A percentile compares a stretch with the other conserved stretches of the same genome.
Evolutionary conservation across 2,329 filamentous ascomycete species (phyloP).

Genomic region (Xylariomycetidae sp.): DNA sequence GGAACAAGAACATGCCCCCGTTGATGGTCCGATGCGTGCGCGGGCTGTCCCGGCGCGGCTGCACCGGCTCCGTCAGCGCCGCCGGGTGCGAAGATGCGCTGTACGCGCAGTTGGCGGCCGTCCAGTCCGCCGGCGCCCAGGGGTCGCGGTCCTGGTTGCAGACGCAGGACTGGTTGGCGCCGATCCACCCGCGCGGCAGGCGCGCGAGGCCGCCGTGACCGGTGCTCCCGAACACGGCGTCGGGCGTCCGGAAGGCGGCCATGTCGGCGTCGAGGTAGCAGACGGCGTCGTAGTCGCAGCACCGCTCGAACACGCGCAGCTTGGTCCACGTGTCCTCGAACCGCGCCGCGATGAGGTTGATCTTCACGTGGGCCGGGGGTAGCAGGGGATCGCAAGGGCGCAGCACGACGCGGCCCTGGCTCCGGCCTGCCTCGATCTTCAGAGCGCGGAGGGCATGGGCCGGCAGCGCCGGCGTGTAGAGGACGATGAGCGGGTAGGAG

Average conservation of each 20-base stretch:
- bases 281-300: slow-evolving; percentile 31
- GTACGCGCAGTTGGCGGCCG: slow-evolving; percentile 42
- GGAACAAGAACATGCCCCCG: slow-evolving; percentile 46
- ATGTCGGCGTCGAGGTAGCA: slow-evolving; percentile 52
- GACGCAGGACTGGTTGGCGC: slow-evolving; percentile 46
- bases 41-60: slow-evolving; percentile 15
- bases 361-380: slow-evolving; percentile 27
- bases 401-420: slow-evolving; percentile 31
- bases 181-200: slow-evolving; percentile 38
- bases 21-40: slow-evolving; percentile 45
- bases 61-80: slow-evolving; percentile 28
- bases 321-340: slow-evolving; percentile 53
- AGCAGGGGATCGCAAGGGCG: slow-evolving; percentile 35
- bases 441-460: slow-evolving; percentile 35
- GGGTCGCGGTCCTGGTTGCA: slow-evolving; percentile 46
- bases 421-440: slow-evolving; percentile 32
- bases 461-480: slow-evolving; percentile 40
- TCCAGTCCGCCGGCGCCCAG: slow-evolving; percentile 47
- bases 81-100: slow-evolving; percentile 33
- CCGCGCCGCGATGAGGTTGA: slow-evolving; percentile 41
- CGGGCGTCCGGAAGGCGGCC: slow-evolving; percentile 38
- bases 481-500: slow-evolving; percentile 42
- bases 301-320: slow-evolving; percentile 45
- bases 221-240: slow-evolving; percentile 43
- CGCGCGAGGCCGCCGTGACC: slow-evolving; percentile 10